Base-by-base conservation (phyloP, 2,329 filamentous ascomycete species). In the Arthrobotrys musiformis region DNA sequence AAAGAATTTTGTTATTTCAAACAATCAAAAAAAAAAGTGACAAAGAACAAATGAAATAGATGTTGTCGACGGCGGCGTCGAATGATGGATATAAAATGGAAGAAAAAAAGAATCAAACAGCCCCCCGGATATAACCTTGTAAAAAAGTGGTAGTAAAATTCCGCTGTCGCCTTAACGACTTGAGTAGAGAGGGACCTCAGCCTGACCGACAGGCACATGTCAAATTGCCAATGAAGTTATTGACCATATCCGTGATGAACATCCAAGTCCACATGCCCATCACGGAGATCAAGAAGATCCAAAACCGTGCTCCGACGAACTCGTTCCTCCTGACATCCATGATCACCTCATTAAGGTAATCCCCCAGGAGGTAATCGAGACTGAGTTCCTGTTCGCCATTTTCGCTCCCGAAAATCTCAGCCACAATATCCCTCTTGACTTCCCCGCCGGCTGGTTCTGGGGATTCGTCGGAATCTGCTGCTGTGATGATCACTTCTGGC, bases 251-350 rank as follows among this genome's bases (percentile, higher is more conserved):
- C 2, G 73, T 77, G 4, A 78, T 54, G 40, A 73, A 78, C 68
- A 78, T 73, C 67, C 67, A 78, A 5, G 64, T 72, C 74, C 74
- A 78, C 74, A 78, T 78, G 11, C 64, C 62, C 68, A 73, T 73
- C 13, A 78, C 62, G 7, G 62, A 37, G 28, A 78, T 73, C 54
- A 78, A 26, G 44, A 78, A 73, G 46, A 72, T 73, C 74, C 74
- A 78, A 15, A 78, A 72, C 50, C 69, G 60, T 11, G 67, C 63
- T 11, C 74, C 74, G 26, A 78, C 61, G 48, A 73, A 72, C 68
- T 78, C 74, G 52, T 72, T 72, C 22, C 67, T 62, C 48, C 74
- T 40, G 33, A 78, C 63, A 17, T 78, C 74, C 46, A 48, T 72
- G 62, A 78, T 78, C 1, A 78, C 69, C 19, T 78, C 74, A 52